phyloP scores from a whole-genome alignment of 2,329 filamentous ascomycete genomes.

The Aphanocladium album region DNA sequence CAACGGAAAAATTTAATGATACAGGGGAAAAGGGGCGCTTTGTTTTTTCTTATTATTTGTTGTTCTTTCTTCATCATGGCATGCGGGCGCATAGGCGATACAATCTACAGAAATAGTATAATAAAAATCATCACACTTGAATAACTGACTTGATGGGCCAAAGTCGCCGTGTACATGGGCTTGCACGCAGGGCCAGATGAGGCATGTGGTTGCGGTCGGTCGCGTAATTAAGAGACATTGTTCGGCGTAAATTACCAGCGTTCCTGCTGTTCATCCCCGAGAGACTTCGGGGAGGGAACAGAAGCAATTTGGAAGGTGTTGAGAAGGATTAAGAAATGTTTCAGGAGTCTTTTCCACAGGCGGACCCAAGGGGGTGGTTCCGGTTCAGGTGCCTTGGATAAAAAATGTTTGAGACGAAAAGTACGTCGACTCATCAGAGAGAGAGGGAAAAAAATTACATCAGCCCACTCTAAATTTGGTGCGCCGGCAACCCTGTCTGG shows the following conservation, averaged over 20 bases:
- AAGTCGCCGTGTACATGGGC: too few relatives aligned
- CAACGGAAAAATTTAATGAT: background rate
- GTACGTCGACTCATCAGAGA: too few relatives aligned
- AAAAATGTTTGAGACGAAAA: background rate
- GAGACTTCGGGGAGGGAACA: constrained; percentile 2
- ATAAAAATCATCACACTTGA: too few relatives aligned
- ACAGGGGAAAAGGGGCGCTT: background rate
- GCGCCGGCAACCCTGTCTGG: background rate
- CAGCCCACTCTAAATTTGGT: background rate
- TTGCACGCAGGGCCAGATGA: too few relatives aligned
- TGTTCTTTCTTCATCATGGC: too few relatives aligned
- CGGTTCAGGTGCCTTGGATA: background rate
- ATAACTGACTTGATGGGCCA: too few relatives aligned
- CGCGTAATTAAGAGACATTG: background rate
- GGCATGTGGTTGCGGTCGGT: too few relatives aligned
- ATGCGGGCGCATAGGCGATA: background rate
- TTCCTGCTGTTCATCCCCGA: background rate
- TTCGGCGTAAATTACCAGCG: background rate
- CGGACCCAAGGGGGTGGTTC: background rate
- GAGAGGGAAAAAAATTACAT: background rate
- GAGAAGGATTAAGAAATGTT: background rate
- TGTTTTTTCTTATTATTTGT: background rate
- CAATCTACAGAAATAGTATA: background rate
- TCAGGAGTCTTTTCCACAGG: background rate
- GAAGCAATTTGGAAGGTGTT: background rate